A percentile compares a stretch with the other conserved stretches of the same genome.
phyloP scores from a whole-genome alignment of 1,284 basidiomycete genomes.

The Flammula alnicola region DNA sequence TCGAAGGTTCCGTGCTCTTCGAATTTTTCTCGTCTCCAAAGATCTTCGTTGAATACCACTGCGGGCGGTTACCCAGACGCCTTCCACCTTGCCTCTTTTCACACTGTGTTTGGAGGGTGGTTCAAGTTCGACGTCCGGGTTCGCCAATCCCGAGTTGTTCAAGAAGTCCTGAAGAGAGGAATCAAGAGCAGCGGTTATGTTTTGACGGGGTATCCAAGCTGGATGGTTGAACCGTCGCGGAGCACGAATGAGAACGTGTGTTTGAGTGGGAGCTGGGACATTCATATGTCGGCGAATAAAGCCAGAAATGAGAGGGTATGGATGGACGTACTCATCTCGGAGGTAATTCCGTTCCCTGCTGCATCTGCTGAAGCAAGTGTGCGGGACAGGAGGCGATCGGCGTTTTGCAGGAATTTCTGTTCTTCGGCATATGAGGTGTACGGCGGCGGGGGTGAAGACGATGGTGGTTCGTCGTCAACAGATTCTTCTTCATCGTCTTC shows the following conservation, averaged over 20 bases:
- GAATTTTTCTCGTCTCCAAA: neutral
- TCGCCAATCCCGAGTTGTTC: conserved; percentile 17
- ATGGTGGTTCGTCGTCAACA: conserved; percentile 22
- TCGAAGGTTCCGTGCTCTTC: conserved; percentile 3
- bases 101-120: conserved; percentile 11
- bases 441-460: conserved; percentile 24
- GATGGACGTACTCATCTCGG: conserved; percentile 58
- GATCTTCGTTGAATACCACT: conserved; percentile 30
- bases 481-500: conserved; percentile 23
- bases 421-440: conserved; percentile 45
- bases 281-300: neutral
- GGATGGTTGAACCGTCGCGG: conserved; percentile 74
- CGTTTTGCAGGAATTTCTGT: conserved; percentile 51
- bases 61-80: conserved; percentile 57
- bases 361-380: conserved; percentile 61
- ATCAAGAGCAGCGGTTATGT: conserved; percentile 29
- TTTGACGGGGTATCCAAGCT: conserved; percentile 75
- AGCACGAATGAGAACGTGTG: conserved; percentile 70
- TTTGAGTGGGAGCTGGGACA: conserved; percentile 65
- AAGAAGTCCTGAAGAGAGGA: conserved; percentile 19
- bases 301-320: neutral
- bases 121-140: neutral
- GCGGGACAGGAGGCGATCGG: conserved; percentile 64
- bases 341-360: conserved; percentile 55
- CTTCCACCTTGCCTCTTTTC: conserved; percentile 52